These are phyloP conservation scores for Aspergillus cristatus DNA, from an alignment of 495 filamentous ascomycete species.

Conservation along the genomic window DNA sequence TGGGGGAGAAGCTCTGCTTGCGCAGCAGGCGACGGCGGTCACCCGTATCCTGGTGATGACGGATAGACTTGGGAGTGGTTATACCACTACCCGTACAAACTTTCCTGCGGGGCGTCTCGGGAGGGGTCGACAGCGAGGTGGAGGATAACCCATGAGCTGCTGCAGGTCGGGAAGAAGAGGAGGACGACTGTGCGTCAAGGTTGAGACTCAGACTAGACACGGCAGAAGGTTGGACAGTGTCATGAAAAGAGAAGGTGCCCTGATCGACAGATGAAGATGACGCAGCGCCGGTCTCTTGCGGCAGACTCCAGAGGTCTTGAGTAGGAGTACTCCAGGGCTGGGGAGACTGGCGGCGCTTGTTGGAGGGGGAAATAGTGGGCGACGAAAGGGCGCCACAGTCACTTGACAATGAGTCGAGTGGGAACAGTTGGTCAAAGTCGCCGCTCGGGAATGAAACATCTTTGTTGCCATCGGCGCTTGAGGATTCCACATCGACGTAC, in stretches of 20 bases:
- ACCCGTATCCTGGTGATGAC: slow-evolving; percentile 33
- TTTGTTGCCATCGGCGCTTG: slow-evolving; percentile 33
- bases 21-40: slow-evolving; percentile 27
- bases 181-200: slow-evolving; percentile 24
- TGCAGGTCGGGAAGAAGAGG: slow-evolving; percentile 7
- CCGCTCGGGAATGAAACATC: slow-evolving; percentile 30
- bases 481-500: slow-evolving; percentile 40
- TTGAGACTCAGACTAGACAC: slow-evolving; percentile 27
- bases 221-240: slow-evolving; percentile 31
- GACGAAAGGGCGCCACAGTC: slow-evolving; percentile 40
- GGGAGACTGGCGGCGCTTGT: slow-evolving; percentile 26
- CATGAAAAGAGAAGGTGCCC: slow-evolving; percentile 24
- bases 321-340: slow-evolving; percentile 27
- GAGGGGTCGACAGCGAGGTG: slow-evolving; percentile 35
- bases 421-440: slow-evolving; percentile 37
- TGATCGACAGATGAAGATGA: slow-evolving; percentile 19
- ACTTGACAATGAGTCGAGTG: slow-evolving; percentile 32
- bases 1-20: slow-evolving; percentile 38
- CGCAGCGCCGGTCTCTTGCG: slow-evolving; percentile 21
- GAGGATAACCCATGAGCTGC: slow-evolving; percentile 13
- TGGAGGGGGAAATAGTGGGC: slow-evolving; percentile 27
- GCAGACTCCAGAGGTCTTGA: slow-evolving; percentile 30
- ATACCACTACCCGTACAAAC: slow-evolving; percentile 23
- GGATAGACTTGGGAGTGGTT: slow-evolving; percentile 33
- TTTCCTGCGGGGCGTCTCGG: slow-evolving; percentile 32